Evolutionary conservation across 2,329 filamentous ascomycete species (phyloP), one percentile per base, ranked within the genome.

Genomic region (Penicillium carneum): DNA sequence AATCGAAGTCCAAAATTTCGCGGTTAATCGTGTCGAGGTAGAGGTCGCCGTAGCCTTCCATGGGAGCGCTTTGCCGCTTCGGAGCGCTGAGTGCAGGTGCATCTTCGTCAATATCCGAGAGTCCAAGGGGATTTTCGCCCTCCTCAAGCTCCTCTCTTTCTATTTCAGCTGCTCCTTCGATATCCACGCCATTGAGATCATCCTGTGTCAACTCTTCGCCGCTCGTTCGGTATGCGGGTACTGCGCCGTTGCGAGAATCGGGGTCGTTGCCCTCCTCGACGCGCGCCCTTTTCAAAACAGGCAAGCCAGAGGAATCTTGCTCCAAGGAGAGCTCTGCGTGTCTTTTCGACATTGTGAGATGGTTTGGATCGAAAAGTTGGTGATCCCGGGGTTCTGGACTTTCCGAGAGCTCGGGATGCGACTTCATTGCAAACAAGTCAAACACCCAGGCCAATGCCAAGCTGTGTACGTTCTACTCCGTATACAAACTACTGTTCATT

Each of bases 21-120:
- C 95, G 91, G 77, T 97, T 88, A 79, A 99, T 96, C 12, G 95
- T 98, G 82, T 99, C 95, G 69, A 99, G 90, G 77, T 99, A 99
- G 31, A 99, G 88, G 77, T 99, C 94, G 72, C 90, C 89, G 81
- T 97, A 99, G 64, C 94, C 94, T 75, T 90, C 90, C 36, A 91
- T 87, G 16, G 94, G 93, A 46, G 90, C 91, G 51, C 84, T 83
- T 76, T 97, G 93, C 66, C 92, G 87, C 66, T 79, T 73, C 43
- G 80, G 77, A 12, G 76, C 77, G 47, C 73, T 73, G 58, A 77
- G 70, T 26, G 72, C 72, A 20, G 75, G 71, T 38, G 64, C 68
- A 52, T 79, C 73, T 48, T 81, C 77, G 33, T 79, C 76, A 31
- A 69, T 66, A 57, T 76, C 77, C 36, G 68, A 74, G 41, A 67